Evolutionary conservation across 176 grass and related monocot genomes (phyloP), one percentile per base, ranked within the genome.

Genomic region (Eragrostis curvula): DNA sequence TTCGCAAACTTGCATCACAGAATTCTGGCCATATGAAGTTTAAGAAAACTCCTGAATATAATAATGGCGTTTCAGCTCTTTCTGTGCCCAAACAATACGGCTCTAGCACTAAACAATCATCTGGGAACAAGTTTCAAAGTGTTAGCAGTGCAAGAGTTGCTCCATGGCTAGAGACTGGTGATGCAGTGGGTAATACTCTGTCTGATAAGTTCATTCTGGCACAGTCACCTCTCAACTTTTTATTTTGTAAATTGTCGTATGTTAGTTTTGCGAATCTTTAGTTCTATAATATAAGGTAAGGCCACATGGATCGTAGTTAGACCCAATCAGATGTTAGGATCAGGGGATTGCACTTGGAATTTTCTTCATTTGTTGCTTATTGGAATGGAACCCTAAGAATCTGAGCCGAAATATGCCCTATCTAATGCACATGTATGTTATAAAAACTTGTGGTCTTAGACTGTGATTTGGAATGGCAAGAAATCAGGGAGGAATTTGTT

Each of bases 131-230:
- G 78, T 90, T 92, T 76, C 90, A 84, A 78, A 80, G 81, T 65
- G 79, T 79, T 82, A 79, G 45, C 67, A 69, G 83, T 65, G 77
- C 83, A 67, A 69, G 77, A 52, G 62, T 78, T 67, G 66, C 96
- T 90, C 93, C 88, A 30, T 98, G 96, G 96, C 96, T 98, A 73
- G 96, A 98, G 66, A 98, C 93, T 71, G 96, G 96, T 17, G 91
- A 96, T 42, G 87, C 96, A 91, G 93, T 96, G 25, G 96, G 96
- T 98, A 96, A 88, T 92, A 84, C 64, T 87, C 70, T n/a, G 23
- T 84, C 29, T 68, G 17, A 85, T 79, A 50, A 24, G 28, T 61
- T 59, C 15, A 59, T 79, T 61, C 52, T 81, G 50, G 41, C 45
- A 12, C 25, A 60, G 47, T 42, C 73, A 58, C 21, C 44, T 63